Base-by-base conservation (phyloP, 352 stramenopile genomes). In the Globisporangium viniferum region DNA sequence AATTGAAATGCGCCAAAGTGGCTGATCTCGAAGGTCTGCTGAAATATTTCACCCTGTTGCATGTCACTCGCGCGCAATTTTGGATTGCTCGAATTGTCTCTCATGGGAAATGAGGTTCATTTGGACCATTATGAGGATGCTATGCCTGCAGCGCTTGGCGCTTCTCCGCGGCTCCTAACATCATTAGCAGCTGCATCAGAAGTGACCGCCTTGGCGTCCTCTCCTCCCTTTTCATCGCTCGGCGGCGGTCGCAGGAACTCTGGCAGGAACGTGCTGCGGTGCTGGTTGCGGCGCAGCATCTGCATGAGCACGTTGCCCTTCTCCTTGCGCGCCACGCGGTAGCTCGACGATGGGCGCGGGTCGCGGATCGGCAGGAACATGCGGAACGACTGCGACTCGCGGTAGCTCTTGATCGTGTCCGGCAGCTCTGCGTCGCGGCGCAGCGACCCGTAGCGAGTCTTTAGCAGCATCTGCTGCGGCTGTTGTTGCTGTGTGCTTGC, bases 351-450 rank as follows among this genome's bases (percentile, higher is more conserved):
- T 3, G 80, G 70, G 1, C 80, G 78, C 20, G 66, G 63, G 41
- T 89, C 77, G 53, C 74, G 77, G 67, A 90, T 88, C 36, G 79
- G 79, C 48, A 86, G 51, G 27, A 90, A 70, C 81, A 90, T 90
- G 53, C 81, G 76, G 58, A 84, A 82, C 48, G 81, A 89, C 56
- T 80, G 71, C 41, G 76, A 72, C 41, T 88, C 79, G n/a, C 64
- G 36, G 64, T 88, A 84, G 57, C 74, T 79, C 39, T 62, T 58
- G 18, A 72, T 39, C n/a, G 41, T 61, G 4, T 70, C 73, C 6
- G 77, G 70, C 12, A 81, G 31, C 44, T 84, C 73, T 0, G 78
- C 79, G 41, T 86, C 79, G 29, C 33, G 46, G 18, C 77, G 74
- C 33, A 67, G 72, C 8, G 72, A 75, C 29, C 77, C 77, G 22